These are phyloP conservation scores for Metschnikowia sp. DNA, from an alignment of 805 yeast genomes.

Conservation along the genomic window DNA sequence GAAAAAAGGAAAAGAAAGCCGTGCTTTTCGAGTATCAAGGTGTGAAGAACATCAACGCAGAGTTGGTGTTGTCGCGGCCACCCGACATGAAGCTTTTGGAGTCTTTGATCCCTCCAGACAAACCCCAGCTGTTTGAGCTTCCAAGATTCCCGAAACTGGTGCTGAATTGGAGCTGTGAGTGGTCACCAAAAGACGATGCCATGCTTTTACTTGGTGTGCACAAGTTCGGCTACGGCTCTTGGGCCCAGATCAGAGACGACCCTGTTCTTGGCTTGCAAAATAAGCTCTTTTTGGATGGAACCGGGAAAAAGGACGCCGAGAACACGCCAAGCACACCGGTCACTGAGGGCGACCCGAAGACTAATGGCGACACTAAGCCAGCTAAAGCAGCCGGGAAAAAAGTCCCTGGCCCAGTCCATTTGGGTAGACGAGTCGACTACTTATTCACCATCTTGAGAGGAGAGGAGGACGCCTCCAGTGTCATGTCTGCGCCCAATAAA, in stretches of 20 bases:
- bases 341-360: slow-evolving; percentile 1
- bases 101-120: slow-evolving; percentile 48
- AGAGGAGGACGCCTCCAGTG: slow-evolving; percentile 35
- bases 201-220: slow-evolving; percentile 81
- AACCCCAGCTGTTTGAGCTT: slow-evolving; percentile 59
- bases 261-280: slow-evolving; percentile 84
- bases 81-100: slow-evolving; percentile 72
- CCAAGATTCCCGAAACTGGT: slow-evolving; percentile 71
- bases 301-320: slow-evolving; percentile 14
- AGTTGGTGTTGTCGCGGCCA: slow-evolving; percentile 76
- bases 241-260: slow-evolving; percentile 93
- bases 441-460: slow-evolving; percentile 68
- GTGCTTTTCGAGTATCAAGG: slow-evolving; percentile 84
- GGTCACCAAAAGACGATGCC: slow-evolving; percentile 83
- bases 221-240: slow-evolving; percentile 94
- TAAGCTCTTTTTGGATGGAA: slow-evolving; percentile 65
- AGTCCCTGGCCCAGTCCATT: slow-evolving; percentile 89
- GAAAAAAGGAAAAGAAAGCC: slow-evolving; percentile 84
- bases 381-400: slow-evolving; percentile 36
- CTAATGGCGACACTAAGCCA: slow-evolving; percentile 11
- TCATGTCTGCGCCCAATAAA: slow-evolving; percentile 10
- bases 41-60: slow-evolving; percentile 89
- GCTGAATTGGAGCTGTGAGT: slow-evolving; percentile 85
- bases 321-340: slow-evolving; percentile 19
- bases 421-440: slow-evolving; percentile 89